These are phyloP conservation scores for Irpex sp. DNA, from an alignment of 1,284 basidiomycete species.

Conservation along the genomic window DNA sequence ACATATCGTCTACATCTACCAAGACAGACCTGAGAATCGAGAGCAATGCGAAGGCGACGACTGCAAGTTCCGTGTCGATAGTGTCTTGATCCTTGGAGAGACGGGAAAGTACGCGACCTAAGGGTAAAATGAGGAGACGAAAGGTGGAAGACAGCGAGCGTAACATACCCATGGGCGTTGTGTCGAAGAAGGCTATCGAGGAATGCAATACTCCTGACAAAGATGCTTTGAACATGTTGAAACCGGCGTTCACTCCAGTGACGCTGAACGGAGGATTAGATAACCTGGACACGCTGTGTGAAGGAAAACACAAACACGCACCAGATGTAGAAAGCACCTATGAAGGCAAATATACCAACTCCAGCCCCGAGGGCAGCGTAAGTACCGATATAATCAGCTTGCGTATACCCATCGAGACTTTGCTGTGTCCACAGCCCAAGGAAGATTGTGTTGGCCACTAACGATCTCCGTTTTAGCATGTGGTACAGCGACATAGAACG, in stretches of 20 bases:
- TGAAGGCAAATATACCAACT: slow-evolving; percentile 53
- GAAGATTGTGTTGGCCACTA: slow-evolving; percentile 37
- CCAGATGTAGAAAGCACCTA: slow-evolving; percentile 51
- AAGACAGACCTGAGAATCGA: slow-evolving; percentile 35
- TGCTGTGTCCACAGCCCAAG: slow-evolving; percentile 37
- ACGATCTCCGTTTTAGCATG: neutral
- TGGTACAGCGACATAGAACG: neutral
- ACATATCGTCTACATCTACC: neutral
- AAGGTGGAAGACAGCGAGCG: neutral
- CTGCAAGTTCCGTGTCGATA: slow-evolving; percentile 46
- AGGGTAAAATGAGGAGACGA: neutral
- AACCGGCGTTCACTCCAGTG: slow-evolving; percentile 53
- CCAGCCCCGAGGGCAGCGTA: slow-evolving; percentile 60
- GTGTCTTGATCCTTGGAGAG: slow-evolving; percentile 65
- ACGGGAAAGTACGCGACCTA: slow-evolving; percentile 56
- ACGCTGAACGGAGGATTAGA: slow-evolving; percentile 37
- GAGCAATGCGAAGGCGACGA: slow-evolving; percentile 40
- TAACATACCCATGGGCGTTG: slow-evolving; percentile 69
- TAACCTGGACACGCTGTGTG: neutral
- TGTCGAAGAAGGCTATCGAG: slow-evolving; percentile 79
- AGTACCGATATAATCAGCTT: slow-evolving; percentile 67
- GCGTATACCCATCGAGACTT: slow-evolving; percentile 40
- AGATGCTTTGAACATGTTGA: slow-evolving; percentile 57
- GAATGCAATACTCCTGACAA: slow-evolving; percentile 58
- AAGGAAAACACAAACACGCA: slow-evolving; percentile 24